Evolutionary conservation across 805 yeast genomes (phyloP).

Genomic region (Schwanniomyces pseudopolymorphus): DNA sequence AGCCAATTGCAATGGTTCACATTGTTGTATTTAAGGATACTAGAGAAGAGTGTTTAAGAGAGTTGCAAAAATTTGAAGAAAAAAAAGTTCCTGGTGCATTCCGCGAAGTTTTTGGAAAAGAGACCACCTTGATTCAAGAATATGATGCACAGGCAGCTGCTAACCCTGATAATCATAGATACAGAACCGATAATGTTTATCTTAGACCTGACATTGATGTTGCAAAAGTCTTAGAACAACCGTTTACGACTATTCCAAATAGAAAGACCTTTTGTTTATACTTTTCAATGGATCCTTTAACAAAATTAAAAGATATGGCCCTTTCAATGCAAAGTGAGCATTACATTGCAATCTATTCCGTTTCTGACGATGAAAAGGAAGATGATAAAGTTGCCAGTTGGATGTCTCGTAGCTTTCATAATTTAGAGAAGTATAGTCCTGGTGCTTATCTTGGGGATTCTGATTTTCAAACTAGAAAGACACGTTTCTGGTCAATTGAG

Average conservation of each 20-base stretch:
- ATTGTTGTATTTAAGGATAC: conserved; percentile 1
- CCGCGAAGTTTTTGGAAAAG: background rate
- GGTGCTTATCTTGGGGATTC: conserved; percentile 1
- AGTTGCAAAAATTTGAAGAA: background rate
- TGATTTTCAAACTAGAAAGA: background rate
- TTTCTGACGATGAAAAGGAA: background rate
- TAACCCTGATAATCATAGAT: conserved; percentile 1
- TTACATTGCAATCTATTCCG: background rate
- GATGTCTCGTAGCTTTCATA: background rate
- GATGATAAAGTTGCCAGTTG: background rate
- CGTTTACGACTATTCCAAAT: background rate
- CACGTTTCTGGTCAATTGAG: background rate
- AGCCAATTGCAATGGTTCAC: background rate
- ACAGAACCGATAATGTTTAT: conserved; percentile 1
- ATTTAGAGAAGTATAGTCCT: background rate
- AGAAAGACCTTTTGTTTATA: background rate
- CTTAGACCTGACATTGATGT: background rate
- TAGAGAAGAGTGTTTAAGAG: background rate
- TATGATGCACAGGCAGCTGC: background rate
- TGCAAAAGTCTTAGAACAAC: background rate
- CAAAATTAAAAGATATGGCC: background rate
- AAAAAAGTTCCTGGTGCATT: background rate
- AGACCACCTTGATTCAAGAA: background rate
- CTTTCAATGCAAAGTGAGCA: background rate
- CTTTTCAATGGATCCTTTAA: conserved; percentile 2